Evolutionary conservation across 495 filamentous ascomycete species (phyloP).

Genomic region (Letharia lupina): DNA sequence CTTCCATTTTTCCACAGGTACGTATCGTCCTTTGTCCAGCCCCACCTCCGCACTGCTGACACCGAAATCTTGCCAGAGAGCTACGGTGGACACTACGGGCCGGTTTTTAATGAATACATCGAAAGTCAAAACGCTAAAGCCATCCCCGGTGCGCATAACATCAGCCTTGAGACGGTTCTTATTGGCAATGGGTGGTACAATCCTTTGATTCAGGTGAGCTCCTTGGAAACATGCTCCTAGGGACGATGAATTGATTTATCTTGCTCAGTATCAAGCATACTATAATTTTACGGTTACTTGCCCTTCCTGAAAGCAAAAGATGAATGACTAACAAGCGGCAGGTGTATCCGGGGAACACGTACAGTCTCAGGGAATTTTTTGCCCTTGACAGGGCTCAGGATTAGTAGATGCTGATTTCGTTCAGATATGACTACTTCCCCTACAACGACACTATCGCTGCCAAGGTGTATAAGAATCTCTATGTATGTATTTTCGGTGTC

Average conservation of each 20-base stretch:
- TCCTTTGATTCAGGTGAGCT: constrained; percentile 48
- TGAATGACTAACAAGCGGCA: not conserved
- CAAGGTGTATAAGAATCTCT: constrained; percentile 40
- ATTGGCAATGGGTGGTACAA: constrained; percentile 73
- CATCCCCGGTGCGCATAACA: constrained; percentile 37
- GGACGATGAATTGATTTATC: not conserved
- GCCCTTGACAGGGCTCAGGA: not conserved
- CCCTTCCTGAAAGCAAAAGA: not conserved
- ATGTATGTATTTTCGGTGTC: constrained; percentile 13
- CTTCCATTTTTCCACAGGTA: constrained; percentile 47
- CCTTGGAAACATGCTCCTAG: not conserved
- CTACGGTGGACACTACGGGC: constrained; percentile 63
- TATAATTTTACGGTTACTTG: constrained; percentile 49
- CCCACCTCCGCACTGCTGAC: constrained; percentile 37
- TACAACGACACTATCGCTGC: constrained; percentile 49
- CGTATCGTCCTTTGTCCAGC: constrained; percentile 37
- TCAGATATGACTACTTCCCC: constrained; percentile 43
- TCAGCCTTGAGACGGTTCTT: constrained; percentile 36
- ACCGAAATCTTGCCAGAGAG: constrained; percentile 41
- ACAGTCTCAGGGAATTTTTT: constrained; percentile 25
- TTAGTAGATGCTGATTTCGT: not conserved
- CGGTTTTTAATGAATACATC: constrained; percentile 57
- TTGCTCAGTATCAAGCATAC: constrained; percentile 45
- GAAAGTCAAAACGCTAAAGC: constrained; percentile 51
- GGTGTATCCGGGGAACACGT: constrained; percentile 52